Evolutionary conservation across 371 early-diverging fungal species (phyloP), one percentile per base, ranked within the genome.

Genomic region (Mucor ambiguus): DNA sequence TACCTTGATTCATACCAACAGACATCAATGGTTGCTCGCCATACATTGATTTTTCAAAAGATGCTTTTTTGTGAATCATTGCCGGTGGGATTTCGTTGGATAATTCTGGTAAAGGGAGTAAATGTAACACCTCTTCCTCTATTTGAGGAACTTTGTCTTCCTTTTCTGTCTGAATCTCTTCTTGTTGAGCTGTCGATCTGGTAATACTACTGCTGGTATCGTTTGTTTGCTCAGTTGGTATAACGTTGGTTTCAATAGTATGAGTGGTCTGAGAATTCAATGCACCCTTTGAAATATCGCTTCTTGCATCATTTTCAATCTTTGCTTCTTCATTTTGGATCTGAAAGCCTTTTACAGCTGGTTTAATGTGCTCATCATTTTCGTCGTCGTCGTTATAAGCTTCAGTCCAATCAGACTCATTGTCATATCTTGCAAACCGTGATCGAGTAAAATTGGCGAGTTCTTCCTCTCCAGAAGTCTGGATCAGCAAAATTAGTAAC

Each of bases 321-420:
- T 56, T 29, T 44, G 44, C 2, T 55, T 56, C 56, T 1, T 22
- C 24, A 6, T 28, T 37, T 43, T 38, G 38, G 22, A 14, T 35
- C 29, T 59, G 37, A 18, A 46, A 18, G 22, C 24, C 57, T 49
- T 22, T 24, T 24, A 9, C 12, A 24, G 26, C 11, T 44, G 62
- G 46, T 56, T 7, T 28, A 37, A 22, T 29, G 9, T 18, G 4
- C 4, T 29, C 16, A 41, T 43, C 24, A 14, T 46, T 22, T n/a
- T 61, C 52, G 2, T 58, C 49, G 29, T 56, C 58, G 20, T 62
- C 63, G 2, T 66, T 22, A n/a, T 72, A 38, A n/a, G 66, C 24
- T 12, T 72, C 73, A 56, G 73, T 72, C 68, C 68, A 68, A 43
- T 69, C 69, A 55, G 73, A 62, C 18, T 69, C 69, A 55, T 68